Base-by-base conservation (phyloP, 2,329 filamentous ascomycete species). In the Phialophora expanda region DNA sequence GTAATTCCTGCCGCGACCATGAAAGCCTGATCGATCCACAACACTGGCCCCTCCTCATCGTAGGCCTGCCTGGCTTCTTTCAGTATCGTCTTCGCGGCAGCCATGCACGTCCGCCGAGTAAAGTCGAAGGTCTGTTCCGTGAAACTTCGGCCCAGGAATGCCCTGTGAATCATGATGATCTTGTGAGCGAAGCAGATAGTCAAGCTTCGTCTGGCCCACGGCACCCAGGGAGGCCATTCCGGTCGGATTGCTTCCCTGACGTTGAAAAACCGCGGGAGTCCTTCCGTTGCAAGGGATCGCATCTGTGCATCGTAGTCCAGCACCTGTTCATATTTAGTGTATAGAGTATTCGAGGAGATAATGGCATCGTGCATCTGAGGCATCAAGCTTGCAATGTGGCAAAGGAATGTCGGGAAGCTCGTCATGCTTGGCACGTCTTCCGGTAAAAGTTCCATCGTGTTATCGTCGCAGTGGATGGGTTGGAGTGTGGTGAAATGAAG, bases 11-110 rank as follows among this genome's bases (percentile, higher is more conserved):
- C 78, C 20, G 78, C 76, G 1, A 80, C 76, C n/a, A 74, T 74
- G 60, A 80, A 80, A 7, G 78, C 77, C 65, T 80, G 77, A 41
- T 79, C 74, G 32, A 80, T 78, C 80, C 80, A 81, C 61, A 80
- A 73, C 14, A 79, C 75, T 1, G 80, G 80, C 28, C 79, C 78
- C 53, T 71, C 65, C 7, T 77, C 72, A 2, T 77, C 74, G 14
- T 76, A 74, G 1, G 75, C 73, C 14, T 74, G 72, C 17, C 71
- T 75, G 66, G 79, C 78, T 26, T 77, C 73, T 20, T 77, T 76
- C 56, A 78, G 69, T 62, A 83, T 81, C 56, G 72, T 79, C 70
- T 75, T 76, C 24, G 80, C 76, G 2, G 79, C 77, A 11, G 75
- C 77, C 53, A 77, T 74, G 59, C 78, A 80, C 0, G 79, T 80